A percentile compares a stretch with the other conserved stretches of the same genome.
Conservation (phyloP, 2,329 filamentous ascomycete genomes). For the Colletotrichum cordylinicola region DNA sequence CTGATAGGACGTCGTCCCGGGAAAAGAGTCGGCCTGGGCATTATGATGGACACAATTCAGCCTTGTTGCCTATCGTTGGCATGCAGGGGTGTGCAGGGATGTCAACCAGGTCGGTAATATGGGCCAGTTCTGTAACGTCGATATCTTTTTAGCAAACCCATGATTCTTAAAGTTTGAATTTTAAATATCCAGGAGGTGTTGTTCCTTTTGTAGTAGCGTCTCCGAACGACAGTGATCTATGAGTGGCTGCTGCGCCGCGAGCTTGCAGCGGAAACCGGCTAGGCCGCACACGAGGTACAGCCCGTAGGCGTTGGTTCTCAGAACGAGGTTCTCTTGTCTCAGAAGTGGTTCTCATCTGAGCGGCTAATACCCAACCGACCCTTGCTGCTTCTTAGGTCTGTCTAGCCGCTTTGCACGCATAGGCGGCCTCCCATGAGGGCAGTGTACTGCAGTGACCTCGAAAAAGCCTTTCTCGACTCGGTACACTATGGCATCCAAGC, state of each 20-base stretch:
- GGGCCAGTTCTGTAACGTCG: rapidly evolving
- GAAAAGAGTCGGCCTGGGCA: background rate
- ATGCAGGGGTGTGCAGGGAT: background rate
- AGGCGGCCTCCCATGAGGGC: background rate
- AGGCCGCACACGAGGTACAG: background rate
- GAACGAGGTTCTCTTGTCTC: background rate
- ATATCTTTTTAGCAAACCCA: background rate
- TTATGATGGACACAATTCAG: background rate
- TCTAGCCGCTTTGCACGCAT: background rate
- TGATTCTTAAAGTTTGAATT: background rate
- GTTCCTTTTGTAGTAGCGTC: background rate
- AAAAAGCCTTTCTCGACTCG: no score
- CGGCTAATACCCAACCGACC: background rate
- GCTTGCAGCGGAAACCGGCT: background rate
- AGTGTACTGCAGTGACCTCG: background rate
- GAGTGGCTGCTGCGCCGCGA: background rate
- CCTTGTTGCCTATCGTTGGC: background rate
- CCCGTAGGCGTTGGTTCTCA: background rate
- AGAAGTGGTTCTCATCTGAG: background rate
- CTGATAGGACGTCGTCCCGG: background rate
- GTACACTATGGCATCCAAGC: no score
- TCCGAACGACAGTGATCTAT: rapidly evolving
- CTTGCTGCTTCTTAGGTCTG: no score
- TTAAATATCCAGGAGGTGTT: background rate
- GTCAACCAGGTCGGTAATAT: background rate